These are phyloP conservation scores for Sphaerostilbella broomeana DNA, from an alignment of 2,329 filamentous ascomycete species.

Conservation along the genomic window DNA sequence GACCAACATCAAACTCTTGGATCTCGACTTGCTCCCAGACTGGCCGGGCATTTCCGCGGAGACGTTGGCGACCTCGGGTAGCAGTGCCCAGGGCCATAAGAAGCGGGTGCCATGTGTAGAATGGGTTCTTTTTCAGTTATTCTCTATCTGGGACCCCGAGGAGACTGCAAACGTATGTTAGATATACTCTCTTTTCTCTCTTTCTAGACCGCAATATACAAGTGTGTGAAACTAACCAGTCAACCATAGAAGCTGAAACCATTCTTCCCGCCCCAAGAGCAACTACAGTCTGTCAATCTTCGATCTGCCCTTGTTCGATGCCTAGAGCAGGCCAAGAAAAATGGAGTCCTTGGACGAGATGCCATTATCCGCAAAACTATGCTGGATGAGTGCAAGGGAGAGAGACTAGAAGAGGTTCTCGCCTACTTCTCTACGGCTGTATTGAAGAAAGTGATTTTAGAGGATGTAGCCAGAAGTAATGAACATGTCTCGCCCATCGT, in stretches of 20 bases:
- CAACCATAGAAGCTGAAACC: conserved; percentile 70
- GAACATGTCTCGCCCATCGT: conserved; percentile 44
- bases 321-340: conserved; percentile 83
- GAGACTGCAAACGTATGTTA: conserved; percentile 65
- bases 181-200: background rate
- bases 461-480: conserved; percentile 31
- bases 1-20: conserved; percentile 74
- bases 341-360: conserved; percentile 72
- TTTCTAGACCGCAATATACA: background rate
- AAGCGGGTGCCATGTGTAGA: conserved; percentile 76
- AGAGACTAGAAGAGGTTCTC: conserved; percentile 80
- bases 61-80: conserved; percentile 58
- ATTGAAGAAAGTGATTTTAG: conserved; percentile 59
- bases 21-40: conserved; percentile 67
- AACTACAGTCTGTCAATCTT: conserved; percentile 84
- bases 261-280: conserved; percentile 85
- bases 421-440: conserved; percentile 79
- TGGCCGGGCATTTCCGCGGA: conserved; percentile 71
- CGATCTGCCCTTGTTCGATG: conserved; percentile 75
- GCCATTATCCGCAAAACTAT: conserved; percentile 83
- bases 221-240: too few relatives aligned
- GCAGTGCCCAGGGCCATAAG: conserved; percentile 68
- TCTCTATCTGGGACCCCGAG: conserved; percentile 72
- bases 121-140: conserved; percentile 86
- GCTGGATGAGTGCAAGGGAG: conserved; percentile 92